phyloP scores from a whole-genome alignment of 345 rosid genomes.

The Psidium guajava region DNA sequence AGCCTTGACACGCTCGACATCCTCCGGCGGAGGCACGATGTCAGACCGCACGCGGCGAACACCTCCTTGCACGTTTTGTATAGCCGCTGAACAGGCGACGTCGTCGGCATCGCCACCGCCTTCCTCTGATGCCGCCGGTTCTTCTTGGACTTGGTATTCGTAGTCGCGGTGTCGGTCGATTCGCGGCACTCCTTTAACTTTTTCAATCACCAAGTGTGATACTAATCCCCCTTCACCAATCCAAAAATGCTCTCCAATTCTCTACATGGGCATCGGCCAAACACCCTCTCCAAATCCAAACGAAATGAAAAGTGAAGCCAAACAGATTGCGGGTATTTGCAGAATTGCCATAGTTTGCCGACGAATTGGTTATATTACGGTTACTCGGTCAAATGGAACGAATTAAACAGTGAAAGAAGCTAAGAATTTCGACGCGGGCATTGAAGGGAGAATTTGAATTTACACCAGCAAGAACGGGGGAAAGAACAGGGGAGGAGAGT shows the following conservation, averaged over 20 bases:
- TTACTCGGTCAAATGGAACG: not conserved
- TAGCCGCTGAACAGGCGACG: constrained; percentile 46
- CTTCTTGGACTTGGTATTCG: constrained; percentile 15
- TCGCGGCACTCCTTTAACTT: constrained; percentile 25
- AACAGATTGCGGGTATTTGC: not conserved
- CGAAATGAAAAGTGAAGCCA: not conserved
- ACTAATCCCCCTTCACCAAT: constrained; percentile 51
- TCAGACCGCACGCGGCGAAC: constrained; percentile 36
- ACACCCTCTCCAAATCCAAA: not conserved
- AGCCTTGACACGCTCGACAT: constrained; percentile 41
- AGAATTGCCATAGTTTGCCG: not conserved
- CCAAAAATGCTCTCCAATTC: not conserved
- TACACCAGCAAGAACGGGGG: too few relatives aligned
- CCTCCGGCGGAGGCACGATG: constrained; percentile 47
- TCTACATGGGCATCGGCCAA: not conserved
- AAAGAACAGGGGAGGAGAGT: too few relatives aligned
- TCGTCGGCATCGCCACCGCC: constrained; percentile 1
- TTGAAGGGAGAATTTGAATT: too few relatives aligned
- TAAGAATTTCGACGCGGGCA: too few relatives aligned
- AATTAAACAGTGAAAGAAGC: too few relatives aligned
- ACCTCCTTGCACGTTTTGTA: constrained; percentile 70
- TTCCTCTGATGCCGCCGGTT: constrained; percentile 15
- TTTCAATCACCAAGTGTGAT: constrained; percentile 20
- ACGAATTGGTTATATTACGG: not conserved
- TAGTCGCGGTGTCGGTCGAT: constrained; percentile 14